phyloP scores from a whole-genome alignment of 1,139 yeast species.

The Candida dubliniensis region DNA sequence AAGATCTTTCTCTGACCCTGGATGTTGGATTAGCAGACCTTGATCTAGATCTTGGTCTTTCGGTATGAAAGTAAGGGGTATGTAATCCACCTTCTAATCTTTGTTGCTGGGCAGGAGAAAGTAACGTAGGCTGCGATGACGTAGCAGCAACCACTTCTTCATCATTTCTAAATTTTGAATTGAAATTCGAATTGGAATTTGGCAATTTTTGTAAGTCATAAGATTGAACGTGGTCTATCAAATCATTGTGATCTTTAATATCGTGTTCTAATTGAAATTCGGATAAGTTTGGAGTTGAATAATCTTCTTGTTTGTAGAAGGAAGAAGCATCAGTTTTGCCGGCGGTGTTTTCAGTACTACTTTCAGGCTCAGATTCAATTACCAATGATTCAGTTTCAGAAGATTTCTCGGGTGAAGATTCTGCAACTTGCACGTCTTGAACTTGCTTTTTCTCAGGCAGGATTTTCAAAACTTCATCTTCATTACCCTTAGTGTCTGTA shows the following conservation, averaged over 20 bases:
- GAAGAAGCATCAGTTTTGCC: conserved; percentile 8
- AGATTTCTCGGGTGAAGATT: no score
- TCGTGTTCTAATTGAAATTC: conserved; percentile 47
- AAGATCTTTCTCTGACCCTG: conserved; percentile 23
- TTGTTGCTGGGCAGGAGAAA: conserved; percentile 10
- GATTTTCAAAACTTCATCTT: conserved; percentile 1
- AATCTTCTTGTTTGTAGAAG: conserved; percentile 28
- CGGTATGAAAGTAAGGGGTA: conserved; percentile 48
- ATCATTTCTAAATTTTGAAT: conserved; percentile 2
- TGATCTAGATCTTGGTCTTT: conserved; percentile 32
- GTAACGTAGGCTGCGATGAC: conserved; percentile 2
- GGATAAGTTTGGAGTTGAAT: conserved; percentile 49
- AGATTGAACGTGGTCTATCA: conserved; percentile 36
- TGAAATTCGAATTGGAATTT: conserved; percentile 4
- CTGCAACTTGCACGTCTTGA: no score
- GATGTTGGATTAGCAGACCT: conserved; percentile 30
- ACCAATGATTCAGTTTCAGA: no score
- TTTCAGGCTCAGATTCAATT: no score
- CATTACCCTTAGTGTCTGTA: not conserved
- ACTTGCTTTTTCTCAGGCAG: no score
- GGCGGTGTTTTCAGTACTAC: not conserved
- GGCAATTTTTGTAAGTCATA: conserved; percentile 43
- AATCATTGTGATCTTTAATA: conserved; percentile 38
- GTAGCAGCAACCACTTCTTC: not conserved
- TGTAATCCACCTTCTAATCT: conserved; percentile 28